Conservation (phyloP, 345 rosid genomes). For the Melastoma malabathricum region DNA sequence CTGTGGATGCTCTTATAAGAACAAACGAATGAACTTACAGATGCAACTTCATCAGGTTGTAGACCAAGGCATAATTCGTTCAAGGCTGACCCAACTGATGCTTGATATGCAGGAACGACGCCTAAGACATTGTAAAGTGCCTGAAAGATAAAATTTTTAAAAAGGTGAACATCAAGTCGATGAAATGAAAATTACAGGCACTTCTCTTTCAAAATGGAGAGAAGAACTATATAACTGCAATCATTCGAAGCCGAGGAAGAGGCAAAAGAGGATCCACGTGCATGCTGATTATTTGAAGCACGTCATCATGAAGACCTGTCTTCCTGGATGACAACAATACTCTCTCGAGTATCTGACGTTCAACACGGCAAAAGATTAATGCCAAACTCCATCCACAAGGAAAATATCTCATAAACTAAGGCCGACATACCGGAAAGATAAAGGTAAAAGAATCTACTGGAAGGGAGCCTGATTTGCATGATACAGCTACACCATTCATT, state of each 20-base stretch:
- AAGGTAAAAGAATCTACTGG: conserved; percentile 93
- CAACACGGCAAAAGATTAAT: conserved; percentile 7
- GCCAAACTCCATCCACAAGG: neutral
- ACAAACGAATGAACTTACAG: conserved; percentile 34
- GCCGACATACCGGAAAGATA: conserved; percentile 68
- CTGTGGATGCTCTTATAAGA: neutral
- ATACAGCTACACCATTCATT: conserved; percentile 44
- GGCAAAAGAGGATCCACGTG: conserved; percentile 91
- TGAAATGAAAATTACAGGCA: neutral
- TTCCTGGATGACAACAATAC: conserved; percentile 59
- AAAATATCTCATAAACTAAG: conserved; percentile 1
- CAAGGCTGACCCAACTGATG: conserved; percentile 68
- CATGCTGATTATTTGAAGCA: conserved; percentile 65
- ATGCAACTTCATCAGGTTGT: conserved; percentile 63
- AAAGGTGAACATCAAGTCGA: conserved; percentile 6
- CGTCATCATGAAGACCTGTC: conserved; percentile 76
- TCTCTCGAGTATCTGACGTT: conserved; percentile 77
- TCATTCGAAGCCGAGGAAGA: conserved; percentile 86
- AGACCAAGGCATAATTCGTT: conserved; percentile 94
- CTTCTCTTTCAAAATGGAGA: conserved; percentile 1
- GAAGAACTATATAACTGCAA: conserved; percentile 47
- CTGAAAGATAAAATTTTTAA: conserved; percentile 26
- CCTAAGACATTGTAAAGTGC: conserved; percentile 83
- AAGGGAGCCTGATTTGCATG: conserved; percentile 85
- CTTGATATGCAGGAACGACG: conserved; percentile 78